Evolutionary conservation across 371 early-diverging fungal species (phyloP), one percentile per base, ranked within the genome.

Genomic region (Haplosporangium sp.): DNA sequence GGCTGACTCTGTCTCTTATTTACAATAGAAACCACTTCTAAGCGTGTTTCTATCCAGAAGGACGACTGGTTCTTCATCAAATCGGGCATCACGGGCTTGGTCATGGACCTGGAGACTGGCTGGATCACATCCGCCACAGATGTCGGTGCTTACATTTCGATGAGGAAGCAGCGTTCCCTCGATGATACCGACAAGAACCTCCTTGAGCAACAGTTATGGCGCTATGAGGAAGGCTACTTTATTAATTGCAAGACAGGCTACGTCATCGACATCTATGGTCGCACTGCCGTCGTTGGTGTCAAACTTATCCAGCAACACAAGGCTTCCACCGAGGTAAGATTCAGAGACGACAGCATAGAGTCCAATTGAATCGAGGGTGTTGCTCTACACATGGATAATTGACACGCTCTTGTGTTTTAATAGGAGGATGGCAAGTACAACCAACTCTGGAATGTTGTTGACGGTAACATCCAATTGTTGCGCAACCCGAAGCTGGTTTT

Each of bases 131-230:
- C 67, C n/a, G 57, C 77, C 11, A 77, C 77, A 29, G 77, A 77
- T 42, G 64, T 59, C 45, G 71, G 77, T 52, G 77, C 77, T 41
- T 77, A 77, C 61, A 77, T 77, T 38, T 56, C 67, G 46, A 77
- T 77, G 77, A 77, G 63, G 72, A 77, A 77, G 72, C 77, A 77
- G 64, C 71, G 77, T 14, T 50, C 67, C 10, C 63, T 77, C 46
- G 68, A 77, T 3, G 81, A 59, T 40, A 23, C 77, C 0, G 77
- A 77, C 41, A 62, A 63, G 57, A 46, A 43, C 37, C 59, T 71
- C 9, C 41, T 77, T 46, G 71, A 77, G 61, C 74, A 84, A 18
- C 89, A 88, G 69, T 59, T 90, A 51, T 90, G 90, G 90, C 68
- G 77, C 54, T 85, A 83, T 54, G 85, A 86, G 40, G 81, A 86